These are phyloP conservation scores for Globisporangium parvum DNA, from an alignment of 352 stramenopile species.

Conservation along the genomic window DNA sequence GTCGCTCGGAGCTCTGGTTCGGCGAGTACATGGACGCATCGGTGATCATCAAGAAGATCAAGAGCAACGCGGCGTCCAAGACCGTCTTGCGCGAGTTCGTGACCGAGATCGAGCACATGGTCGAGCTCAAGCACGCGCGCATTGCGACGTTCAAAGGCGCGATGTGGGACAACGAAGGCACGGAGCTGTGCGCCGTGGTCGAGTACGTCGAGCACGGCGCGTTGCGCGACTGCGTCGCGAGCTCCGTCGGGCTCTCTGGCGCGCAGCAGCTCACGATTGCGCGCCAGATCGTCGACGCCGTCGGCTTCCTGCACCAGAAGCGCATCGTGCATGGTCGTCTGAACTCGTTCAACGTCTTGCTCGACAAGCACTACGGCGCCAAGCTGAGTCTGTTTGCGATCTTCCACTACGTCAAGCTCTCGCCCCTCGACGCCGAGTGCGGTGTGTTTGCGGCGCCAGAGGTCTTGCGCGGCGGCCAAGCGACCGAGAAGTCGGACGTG, in stretches of 20 bases:
- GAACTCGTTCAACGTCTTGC: slow-evolving; percentile 71
- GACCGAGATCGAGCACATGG: slow-evolving; percentile 78
- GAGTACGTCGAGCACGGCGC: slow-evolving; percentile 60
- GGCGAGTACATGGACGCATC: slow-evolving; percentile 57
- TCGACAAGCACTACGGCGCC: slow-evolving; percentile 56
- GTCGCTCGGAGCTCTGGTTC: slow-evolving; percentile 67
- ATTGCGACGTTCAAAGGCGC: slow-evolving; percentile 68
- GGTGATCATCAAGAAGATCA: slow-evolving; percentile 81
- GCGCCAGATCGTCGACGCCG: slow-evolving; percentile 59
- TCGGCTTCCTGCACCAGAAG: slow-evolving; percentile 60
- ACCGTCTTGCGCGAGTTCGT: slow-evolving; percentile 65
- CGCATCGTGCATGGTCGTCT: slow-evolving; percentile 72
- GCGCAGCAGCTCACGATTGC: slow-evolving; percentile 66
- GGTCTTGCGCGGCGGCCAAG: slow-evolving; percentile 60
- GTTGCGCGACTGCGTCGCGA: slow-evolving; percentile 53
- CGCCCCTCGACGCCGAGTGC: slow-evolving; percentile 58
- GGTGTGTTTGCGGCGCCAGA: slow-evolving; percentile 66
- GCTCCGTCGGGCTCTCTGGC: slow-evolving; percentile 32
- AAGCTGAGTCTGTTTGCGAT: slow-evolving; percentile 77
- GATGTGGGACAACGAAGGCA: slow-evolving; percentile 66
- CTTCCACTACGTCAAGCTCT: slow-evolving; percentile 75
- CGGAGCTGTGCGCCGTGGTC: slow-evolving; percentile 68
- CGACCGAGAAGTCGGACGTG: slow-evolving; percentile 64
- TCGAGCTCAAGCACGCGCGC: slow-evolving; percentile 52
- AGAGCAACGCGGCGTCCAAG: slow-evolving; percentile 61